These are phyloP conservation scores for Vitis cinerea DNA, from an alignment of 164 flowering plant genomes.

Conservation along the genomic window DNA sequence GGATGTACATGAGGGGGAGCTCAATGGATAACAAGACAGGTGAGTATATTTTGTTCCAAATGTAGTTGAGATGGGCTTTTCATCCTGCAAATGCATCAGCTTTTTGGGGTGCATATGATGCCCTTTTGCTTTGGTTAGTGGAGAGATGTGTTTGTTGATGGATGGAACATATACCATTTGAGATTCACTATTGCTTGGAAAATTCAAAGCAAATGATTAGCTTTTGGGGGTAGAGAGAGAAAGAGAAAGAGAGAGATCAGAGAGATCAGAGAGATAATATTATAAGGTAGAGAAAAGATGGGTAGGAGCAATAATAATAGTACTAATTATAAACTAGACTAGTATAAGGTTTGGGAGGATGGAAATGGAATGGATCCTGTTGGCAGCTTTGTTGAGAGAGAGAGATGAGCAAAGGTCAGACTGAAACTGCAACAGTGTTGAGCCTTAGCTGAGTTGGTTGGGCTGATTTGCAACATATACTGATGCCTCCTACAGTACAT, in stretches of 20 bases:
- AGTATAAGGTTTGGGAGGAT: background rate
- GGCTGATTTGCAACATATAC: slow-evolving; percentile 18
- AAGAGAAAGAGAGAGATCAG: background rate
- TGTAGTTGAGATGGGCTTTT: slow-evolving; percentile 26
- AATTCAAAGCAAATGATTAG: slow-evolving; percentile 61
- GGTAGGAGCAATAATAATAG: background rate
- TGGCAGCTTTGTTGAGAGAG: slow-evolving; percentile 21
- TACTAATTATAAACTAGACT: background rate
- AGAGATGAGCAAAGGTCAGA: slow-evolving; percentile 8
- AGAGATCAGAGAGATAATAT: background rate
- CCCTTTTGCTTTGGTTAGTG: slow-evolving; percentile 45
- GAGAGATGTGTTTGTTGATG: slow-evolving; percentile 27
- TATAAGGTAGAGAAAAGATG: background rate
- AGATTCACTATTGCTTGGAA: slow-evolving; percentile 27
- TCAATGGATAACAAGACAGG: slow-evolving; percentile 15
- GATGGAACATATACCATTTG: slow-evolving; percentile 56
- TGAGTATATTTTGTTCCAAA: slow-evolving; percentile 22
- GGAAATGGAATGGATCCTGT: slow-evolving; percentile 12
- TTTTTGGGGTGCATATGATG: slow-evolving; percentile 44
- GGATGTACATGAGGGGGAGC: background rate
- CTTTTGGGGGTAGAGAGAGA: slow-evolving; percentile 18
- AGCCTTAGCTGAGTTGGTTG: slow-evolving; percentile 22
- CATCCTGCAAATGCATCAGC: slow-evolving; percentile 29
- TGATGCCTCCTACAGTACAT: slow-evolving; percentile 26
- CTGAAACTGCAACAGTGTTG: slow-evolving; percentile 17